These are phyloP conservation scores for Nemania sp. DNA, from an alignment of 2,329 filamentous ascomycete genomes.

Conservation along the genomic window DNA sequence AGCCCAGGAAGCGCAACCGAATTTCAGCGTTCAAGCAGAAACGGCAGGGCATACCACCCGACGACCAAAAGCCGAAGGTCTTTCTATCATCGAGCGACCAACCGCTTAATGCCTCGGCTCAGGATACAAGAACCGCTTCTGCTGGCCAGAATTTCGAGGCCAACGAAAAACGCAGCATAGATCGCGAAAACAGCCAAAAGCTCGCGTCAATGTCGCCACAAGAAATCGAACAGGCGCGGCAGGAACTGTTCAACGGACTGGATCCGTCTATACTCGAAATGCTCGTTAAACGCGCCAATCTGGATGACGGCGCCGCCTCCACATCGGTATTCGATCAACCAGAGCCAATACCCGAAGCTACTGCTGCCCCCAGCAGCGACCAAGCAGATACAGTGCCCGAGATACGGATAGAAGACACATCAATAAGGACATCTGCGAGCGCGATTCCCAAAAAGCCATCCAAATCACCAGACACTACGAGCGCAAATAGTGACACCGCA, in stretches of 20 bases:
- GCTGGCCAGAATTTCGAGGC: constrained; percentile 42
- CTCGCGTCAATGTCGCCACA: constrained; percentile 77
- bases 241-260: constrained; percentile 78
- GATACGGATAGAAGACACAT: constrained; percentile 34
- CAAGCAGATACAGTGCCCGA: constrained; percentile 20
- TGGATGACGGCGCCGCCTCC: constrained; percentile 64
- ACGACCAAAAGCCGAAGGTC: constrained; percentile 33
- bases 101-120: constrained; percentile 26
- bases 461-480: not conserved
- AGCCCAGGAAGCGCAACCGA: constrained; percentile 75
- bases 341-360: constrained; percentile 16
- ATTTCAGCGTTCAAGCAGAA: constrained; percentile 81
- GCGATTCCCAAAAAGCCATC: not conserved
- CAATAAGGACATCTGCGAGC: constrained; percentile 8
- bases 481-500: not conserved
- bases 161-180: constrained; percentile 72
- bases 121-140: constrained; percentile 25
- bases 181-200: constrained; percentile 76
- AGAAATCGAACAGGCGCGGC: constrained; percentile 79
- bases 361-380: constrained; percentile 13
- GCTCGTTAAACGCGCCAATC: constrained; percentile 74
- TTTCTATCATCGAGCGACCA: constrained; percentile 28
- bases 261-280: constrained; percentile 76
- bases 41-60: constrained; percentile 43
- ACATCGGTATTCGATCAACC: constrained; percentile 49